Evolutionary conservation across 108 stramenopile species (phyloP), one percentile per base, ranked within the genome.

Genomic region (Stephanodiscus triporus): DNA sequence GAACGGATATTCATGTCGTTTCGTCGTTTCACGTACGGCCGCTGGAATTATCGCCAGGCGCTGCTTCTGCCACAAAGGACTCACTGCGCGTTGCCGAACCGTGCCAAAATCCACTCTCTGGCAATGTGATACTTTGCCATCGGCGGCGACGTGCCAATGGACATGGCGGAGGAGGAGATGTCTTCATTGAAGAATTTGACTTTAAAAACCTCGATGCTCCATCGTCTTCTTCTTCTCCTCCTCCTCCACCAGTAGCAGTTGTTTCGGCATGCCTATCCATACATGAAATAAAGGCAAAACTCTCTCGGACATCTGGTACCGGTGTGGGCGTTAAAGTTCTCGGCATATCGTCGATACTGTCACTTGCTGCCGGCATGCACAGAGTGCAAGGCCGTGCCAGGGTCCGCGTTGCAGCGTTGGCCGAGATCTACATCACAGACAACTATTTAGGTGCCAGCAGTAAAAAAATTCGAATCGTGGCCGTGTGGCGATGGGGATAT

Each of bases 401-500:
- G 48, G 80, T 88, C 10, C 84, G 90, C 54, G 89, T 95, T 1
- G 90, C 85, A 32, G 89, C 85, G 32, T 55, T 95, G 2, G 45
- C 84, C 29, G 83, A 86, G 70, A 16, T 84, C 14, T 76, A 82
- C 58, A 56, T 86, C 53, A 32, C 48, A 3, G 38, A 76, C 13
- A 62, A 80, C n/a, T 77, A 80, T 22, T 24, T 51, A 14, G 40
- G 13, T 8, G 53, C 40, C 60, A 24, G 23, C 20, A 57, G 72
- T 19, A 58, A 59, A 43, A 75, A 76, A 50, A 75, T 84, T 7
- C 67, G 87, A 59, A 61, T 90, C 23, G 82, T 92, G 54, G 90
- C 75, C 23, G 84, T 92, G 24, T 95, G 90, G 90, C 85, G 88
- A 68, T 95, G 94, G 94, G 94, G 94, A 10, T 87, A 90, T 58